Evolutionary conservation across 306 rosid species (phyloP).

Genomic region (Argentina anserina): DNA sequence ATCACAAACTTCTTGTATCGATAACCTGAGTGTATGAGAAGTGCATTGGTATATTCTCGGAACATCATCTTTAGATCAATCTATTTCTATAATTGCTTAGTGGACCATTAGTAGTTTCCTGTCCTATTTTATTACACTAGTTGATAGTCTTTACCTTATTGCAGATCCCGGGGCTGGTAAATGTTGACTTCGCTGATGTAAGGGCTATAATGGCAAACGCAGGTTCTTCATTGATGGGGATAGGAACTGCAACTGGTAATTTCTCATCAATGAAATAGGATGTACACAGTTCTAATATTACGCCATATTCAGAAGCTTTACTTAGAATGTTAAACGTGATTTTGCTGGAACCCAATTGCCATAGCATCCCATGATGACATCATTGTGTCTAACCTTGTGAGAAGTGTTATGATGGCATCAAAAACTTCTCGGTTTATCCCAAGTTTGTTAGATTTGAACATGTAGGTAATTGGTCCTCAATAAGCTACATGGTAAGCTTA

Average conservation of each 20-base stretch:
- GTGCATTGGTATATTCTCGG: neutral
- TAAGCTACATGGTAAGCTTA: neutral
- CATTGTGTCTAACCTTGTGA: neutral
- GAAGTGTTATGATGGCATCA: neutral
- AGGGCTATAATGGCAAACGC: conserved; percentile 96
- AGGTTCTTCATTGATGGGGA: conserved; percentile 94
- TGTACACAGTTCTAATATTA: neutral
- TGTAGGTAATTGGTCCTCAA: neutral
- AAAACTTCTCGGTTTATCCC: neutral
- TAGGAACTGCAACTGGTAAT: conserved; percentile 89
- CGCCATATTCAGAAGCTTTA: neutral
- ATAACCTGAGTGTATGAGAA: neutral
- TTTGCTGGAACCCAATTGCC: conserved; percentile 1
- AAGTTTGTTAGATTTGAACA: neutral
- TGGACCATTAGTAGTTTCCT: neutral
- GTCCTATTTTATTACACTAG: conserved; percentile 4
- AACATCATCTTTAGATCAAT: neutral
- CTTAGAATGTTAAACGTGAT: neutral
- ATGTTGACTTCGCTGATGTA: conserved; percentile 95
- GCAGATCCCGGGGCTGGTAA: conserved; percentile 91
- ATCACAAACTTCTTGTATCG: neutral
- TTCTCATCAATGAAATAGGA: conserved; percentile 7
- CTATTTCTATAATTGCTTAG: neutral
- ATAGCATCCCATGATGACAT: neutral
- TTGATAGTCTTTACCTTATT: conserved; percentile 25